Percentiles rank a stretch among this genome's conserved stretches.
These are phyloP conservation scores for Desmodesmus armatus DNA, from an alignment of 139 green algal genomes.

Conservation along the genomic window DNA sequence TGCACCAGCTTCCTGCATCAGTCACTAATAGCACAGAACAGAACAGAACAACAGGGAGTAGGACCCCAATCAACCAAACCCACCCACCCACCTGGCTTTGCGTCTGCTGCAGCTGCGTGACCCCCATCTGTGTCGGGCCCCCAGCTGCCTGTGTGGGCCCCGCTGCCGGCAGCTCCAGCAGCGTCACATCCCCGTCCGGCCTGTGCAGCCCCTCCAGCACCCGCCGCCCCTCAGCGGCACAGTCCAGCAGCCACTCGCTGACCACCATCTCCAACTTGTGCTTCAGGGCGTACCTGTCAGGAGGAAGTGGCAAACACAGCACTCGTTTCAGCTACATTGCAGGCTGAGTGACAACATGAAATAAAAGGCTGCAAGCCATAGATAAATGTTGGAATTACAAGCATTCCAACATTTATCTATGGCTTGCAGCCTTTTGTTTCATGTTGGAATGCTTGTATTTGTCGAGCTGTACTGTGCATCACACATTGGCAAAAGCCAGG, in stretches of 20 bases:
- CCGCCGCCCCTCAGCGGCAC: slow-evolving; percentile 4
- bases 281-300: not conserved
- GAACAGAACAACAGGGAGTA: not conserved
- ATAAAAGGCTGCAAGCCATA: too few species aligned
- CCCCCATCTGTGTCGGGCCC: not conserved
- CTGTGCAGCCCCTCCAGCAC: not conserved
- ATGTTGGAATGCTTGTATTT: too few species aligned
- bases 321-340: too few species aligned
- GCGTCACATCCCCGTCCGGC: slow-evolving; percentile 1
- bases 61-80: too few species aligned
- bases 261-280: slow-evolving; percentile 20
- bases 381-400: too few species aligned
- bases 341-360: too few species aligned
- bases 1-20: not conserved
- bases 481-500: too few species aligned
- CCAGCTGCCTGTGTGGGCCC: not conserved
- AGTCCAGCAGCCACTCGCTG: slow-evolving; percentile 34
- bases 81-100: not conserved
- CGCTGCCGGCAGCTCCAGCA: not conserved
- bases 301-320: too few species aligned
- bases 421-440: too few species aligned
- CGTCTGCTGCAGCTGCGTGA: slow-evolving; percentile 8
- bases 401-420: too few species aligned
- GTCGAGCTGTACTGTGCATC: too few species aligned
- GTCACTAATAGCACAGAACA: not conserved